Conservation (phyloP, 2,329 filamentous ascomycete genomes). For the Pseudogymnoascus sp. region DNA sequence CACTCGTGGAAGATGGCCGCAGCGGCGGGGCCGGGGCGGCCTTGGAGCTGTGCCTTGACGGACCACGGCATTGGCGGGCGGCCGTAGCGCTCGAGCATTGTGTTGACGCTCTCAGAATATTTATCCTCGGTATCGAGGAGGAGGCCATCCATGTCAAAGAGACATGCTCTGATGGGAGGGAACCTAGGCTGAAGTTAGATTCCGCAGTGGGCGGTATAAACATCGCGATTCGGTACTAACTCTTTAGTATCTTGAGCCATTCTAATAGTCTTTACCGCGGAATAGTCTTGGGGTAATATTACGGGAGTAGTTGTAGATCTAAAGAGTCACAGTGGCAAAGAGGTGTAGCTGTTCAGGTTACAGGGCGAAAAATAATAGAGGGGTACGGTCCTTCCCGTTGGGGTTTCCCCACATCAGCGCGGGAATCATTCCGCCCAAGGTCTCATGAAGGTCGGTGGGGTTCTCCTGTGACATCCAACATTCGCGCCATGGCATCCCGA, state of each 20-base stretch:
- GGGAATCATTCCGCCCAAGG: not conserved
- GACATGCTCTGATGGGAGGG: slow-evolving; percentile 77
- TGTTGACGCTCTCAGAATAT: slow-evolving; percentile 80
- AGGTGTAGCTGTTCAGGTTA: slow-evolving; percentile 3
- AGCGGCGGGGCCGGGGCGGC: slow-evolving; percentile 33
- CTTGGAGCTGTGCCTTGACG: slow-evolving; percentile 75
- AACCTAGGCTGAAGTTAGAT: slow-evolving; percentile 44
- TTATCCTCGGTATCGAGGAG: slow-evolving; percentile 91
- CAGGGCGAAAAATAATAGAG: not conserved
- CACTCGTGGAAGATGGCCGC: slow-evolving; percentile 65
- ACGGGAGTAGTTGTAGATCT: not conserved
- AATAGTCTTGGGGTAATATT: not conserved
- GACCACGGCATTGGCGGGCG: slow-evolving; percentile 78
- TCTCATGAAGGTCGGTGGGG: not conserved
- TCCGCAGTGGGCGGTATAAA: not conserved
- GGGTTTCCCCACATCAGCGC: not conserved
- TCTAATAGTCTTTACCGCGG: not conserved
- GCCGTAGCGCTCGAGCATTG: slow-evolving; percentile 68
- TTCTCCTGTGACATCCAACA: not conserved
- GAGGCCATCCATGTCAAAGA: slow-evolving; percentile 98
- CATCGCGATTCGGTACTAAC: slow-evolving; percentile 2
- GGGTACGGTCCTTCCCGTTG: slow-evolving; percentile 3
- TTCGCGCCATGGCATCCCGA: slow-evolving; percentile 25
- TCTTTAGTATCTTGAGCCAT: slow-evolving; percentile 7
- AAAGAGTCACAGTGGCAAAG: not conserved